Conservation (phyloP, 2,329 filamentous ascomycete species). For the Ceratocystis eucalypticola region DNA sequence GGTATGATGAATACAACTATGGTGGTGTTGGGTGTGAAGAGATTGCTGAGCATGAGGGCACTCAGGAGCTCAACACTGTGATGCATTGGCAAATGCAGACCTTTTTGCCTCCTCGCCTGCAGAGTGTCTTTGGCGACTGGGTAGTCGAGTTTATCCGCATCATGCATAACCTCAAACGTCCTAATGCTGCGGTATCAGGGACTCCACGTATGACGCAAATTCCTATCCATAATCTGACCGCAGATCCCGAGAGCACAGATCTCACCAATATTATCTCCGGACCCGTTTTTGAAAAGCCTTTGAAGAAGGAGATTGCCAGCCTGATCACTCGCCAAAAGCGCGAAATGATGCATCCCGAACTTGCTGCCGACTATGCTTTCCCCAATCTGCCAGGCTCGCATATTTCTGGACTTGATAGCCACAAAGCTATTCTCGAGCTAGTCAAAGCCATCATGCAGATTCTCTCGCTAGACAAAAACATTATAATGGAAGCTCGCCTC, state of each 20-base stretch:
- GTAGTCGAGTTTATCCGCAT: conserved; percentile 87
- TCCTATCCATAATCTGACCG: conserved; percentile 43
- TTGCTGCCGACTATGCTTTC: conserved; percentile 77
- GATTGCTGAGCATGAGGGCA: conserved; percentile 52
- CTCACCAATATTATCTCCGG: conserved; percentile 50
- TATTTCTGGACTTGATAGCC: conserved; percentile 23
- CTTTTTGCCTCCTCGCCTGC: conserved; percentile 68
- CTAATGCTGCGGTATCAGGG: conserved; percentile 32
- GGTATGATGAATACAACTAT: conserved; percentile 99
- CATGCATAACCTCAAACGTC: conserved; percentile 77
- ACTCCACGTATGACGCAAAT: conserved; percentile 43
- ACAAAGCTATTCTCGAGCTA: conserved; percentile 51
- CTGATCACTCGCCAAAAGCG: conserved; percentile 78
- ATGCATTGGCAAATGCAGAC: conserved; percentile 98
- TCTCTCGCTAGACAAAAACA: conserved; percentile 77
- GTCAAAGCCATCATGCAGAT: conserved; percentile 92
- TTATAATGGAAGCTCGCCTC: conserved; percentile 73
- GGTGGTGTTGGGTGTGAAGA: conserved; percentile 83
- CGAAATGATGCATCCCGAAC: conserved; percentile 77
- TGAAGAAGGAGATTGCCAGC: conserved; percentile 74
- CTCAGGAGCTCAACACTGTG: conserved; percentile 72
- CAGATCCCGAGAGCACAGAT: conserved; percentile 38
- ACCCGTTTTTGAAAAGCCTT: conserved; percentile 72
- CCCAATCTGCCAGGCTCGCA: conserved; percentile 65
- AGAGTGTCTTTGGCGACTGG: conserved; percentile 81